These are phyloP conservation scores for Luvunga scandens DNA, from an alignment of 345 rosid species.

Conservation along the genomic window DNA sequence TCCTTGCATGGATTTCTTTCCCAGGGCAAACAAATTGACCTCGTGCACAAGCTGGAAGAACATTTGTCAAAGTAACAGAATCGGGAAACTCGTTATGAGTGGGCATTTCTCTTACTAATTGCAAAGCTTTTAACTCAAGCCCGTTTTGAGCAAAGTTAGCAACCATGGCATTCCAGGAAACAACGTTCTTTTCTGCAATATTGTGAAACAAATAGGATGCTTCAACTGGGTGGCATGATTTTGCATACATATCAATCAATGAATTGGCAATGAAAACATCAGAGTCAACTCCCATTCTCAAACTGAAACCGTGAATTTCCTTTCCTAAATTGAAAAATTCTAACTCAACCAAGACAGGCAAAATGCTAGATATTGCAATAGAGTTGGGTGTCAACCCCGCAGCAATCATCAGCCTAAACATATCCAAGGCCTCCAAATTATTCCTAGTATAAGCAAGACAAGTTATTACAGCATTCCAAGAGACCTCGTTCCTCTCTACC, in stretches of 20 bases:
- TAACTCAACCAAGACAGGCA: constrained; percentile 43
- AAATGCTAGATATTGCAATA: constrained; percentile 39
- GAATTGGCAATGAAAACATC: constrained; percentile 47
- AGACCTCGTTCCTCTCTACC: constrained; percentile 41
- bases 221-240: constrained; percentile 30
- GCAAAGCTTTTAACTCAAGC: constrained; percentile 32
- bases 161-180: constrained; percentile 60
- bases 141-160: constrained; percentile 46
- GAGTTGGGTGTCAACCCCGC: constrained; percentile 33
- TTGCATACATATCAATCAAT: constrained; percentile 54
- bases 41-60: constrained; percentile 47
- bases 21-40: constrained; percentile 33
- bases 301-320: constrained; percentile 48
- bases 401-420: constrained; percentile 36
- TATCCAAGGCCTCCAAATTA: constrained; percentile 33
- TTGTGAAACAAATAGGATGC: constrained; percentile 27
- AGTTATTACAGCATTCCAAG: constrained; percentile 39
- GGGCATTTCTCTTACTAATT: constrained; percentile 43
- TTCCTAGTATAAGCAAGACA: constrained; percentile 29
- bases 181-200: constrained; percentile 29
- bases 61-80: constrained; percentile 39
- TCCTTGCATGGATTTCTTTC: constrained; percentile 45
- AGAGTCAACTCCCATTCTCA: constrained; percentile 33
- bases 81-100: constrained; percentile 33
- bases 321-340: constrained; percentile 26